Conservation (phyloP, 2,329 filamentous ascomycete genomes). For the Stemphylium vesicarium region DNA sequence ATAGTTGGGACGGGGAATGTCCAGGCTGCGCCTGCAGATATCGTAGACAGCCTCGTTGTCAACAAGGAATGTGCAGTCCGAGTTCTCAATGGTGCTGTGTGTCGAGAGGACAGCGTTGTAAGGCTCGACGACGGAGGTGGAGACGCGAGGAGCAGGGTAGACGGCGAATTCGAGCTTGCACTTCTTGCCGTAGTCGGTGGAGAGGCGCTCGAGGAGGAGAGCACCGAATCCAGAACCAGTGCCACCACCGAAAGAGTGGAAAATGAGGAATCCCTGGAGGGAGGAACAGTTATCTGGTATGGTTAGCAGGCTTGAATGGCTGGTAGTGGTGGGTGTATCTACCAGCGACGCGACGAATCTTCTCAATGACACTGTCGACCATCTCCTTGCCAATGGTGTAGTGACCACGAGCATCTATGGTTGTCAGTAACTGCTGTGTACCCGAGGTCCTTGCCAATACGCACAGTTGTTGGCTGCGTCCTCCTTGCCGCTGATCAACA, state of each 20-base stretch:
- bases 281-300: conserved; percentile 71
- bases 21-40: conserved; percentile 74
- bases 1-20: conserved; percentile 71
- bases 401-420: conserved; percentile 70
- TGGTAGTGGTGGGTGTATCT: conserved; percentile 31
- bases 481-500: conserved; percentile 76
- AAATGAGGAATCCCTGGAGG: conserved; percentile 75
- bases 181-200: conserved; percentile 78
- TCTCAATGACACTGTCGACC: conserved; percentile 73
- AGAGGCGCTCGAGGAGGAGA: conserved; percentile 73
- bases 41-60: conserved; percentile 79
- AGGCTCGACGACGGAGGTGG: conserved; percentile 74
- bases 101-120: conserved; percentile 77
- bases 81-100: conserved; percentile 78
- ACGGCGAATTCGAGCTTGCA: conserved; percentile 78
- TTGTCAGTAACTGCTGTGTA: conserved; percentile 22
- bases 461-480: conserved; percentile 77
- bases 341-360: conserved; percentile 73
- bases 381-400: conserved; percentile 80
- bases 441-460: conserved; percentile 16
- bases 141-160: conserved; percentile 73
- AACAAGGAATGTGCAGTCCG: conserved; percentile 79
- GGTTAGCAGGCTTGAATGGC: conserved; percentile 20
- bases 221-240: conserved; percentile 76
- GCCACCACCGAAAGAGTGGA: conserved; percentile 76